Evolutionary conservation across 441 rosid genomes (phyloP).

Genomic region (Populus hybrid): DNA sequence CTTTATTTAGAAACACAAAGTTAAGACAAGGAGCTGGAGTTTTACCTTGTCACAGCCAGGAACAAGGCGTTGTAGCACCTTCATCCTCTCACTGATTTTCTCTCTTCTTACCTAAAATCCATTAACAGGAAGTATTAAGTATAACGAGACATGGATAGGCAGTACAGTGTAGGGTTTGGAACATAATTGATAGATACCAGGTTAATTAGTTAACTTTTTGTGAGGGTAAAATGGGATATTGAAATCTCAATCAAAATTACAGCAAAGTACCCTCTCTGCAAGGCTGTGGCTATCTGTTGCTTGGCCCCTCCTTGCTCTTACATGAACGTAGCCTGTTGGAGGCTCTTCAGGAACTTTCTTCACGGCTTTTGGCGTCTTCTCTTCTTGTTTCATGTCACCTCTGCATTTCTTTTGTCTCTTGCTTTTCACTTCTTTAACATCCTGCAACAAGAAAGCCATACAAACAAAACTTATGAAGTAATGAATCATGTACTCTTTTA

Average conservation of each 20-base stretch:
- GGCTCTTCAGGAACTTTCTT: conserved; percentile 4
- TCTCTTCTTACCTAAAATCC: conserved; percentile 57
- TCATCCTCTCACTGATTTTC: conserved; percentile 77
- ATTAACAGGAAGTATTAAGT: background rate
- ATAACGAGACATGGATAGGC: background rate
- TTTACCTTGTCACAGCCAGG: conserved; percentile 83
- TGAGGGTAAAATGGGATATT: conserved; percentile 6
- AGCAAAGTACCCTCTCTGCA: too few relatives aligned
- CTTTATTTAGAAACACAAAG: background rate
- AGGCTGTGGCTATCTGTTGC: too few relatives aligned
- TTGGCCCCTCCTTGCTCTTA: too few relatives aligned
- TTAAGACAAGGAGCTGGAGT: background rate
- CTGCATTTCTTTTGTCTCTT: conserved; percentile 43
- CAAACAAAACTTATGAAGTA: background rate
- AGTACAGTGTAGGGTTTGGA: background rate
- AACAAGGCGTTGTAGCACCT: conserved; percentile 59
- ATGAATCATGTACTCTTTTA: background rate
- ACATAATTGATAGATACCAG: background rate
- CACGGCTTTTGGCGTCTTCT: conserved; percentile 26
- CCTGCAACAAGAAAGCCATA: conserved; percentile 17
- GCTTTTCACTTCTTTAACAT: conserved; percentile 30
- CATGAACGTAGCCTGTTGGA: too few relatives aligned
- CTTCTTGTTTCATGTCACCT: conserved; percentile 24
- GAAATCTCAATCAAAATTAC: background rate
- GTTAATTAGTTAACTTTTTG: background rate